Evolutionary conservation across 805 yeast species (phyloP).

Genomic region (Yarrowia sp.): DNA sequence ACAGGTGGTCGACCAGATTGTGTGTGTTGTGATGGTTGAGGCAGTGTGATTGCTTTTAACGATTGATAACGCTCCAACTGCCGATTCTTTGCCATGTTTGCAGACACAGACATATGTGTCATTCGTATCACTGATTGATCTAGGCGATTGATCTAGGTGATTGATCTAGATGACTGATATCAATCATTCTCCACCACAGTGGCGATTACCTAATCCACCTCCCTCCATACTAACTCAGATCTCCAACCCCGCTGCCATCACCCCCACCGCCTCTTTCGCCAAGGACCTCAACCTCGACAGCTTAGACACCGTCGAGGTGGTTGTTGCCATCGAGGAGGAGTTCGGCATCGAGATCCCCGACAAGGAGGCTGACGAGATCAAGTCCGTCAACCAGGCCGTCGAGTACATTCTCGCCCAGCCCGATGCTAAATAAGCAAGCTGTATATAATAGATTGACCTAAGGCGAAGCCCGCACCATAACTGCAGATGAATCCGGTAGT

Average conservation of each 20-base stretch:
- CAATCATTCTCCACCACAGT: too few relatives aligned
- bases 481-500: too few relatives aligned
- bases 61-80: too few relatives aligned
- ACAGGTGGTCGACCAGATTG: background rate
- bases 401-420: slow-evolving; percentile 69
- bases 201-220: too few relatives aligned
- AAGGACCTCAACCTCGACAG: slow-evolving; percentile 82
- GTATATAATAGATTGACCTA: slow-evolving; percentile 22
- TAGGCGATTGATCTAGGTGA: too few relatives aligned
- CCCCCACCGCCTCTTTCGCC: slow-evolving; percentile 52
- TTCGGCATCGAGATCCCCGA: slow-evolving; percentile 65
- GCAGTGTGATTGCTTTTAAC: too few relatives aligned
- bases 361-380: slow-evolving; percentile 85
- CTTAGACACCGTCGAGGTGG: slow-evolving; percentile 88
- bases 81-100: too few relatives aligned
- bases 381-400: slow-evolving; percentile 87
- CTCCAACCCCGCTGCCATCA: slow-evolving; percentile 46
- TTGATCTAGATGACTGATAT: too few relatives aligned
- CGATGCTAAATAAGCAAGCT: slow-evolving; percentile 47
- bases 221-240: slow-evolving; percentile 22
- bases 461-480: background rate
- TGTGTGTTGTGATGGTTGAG: background rate
- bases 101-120: too few relatives aligned
- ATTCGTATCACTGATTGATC: too few relatives aligned
- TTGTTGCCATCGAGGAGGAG: slow-evolving; percentile 92